Base-by-base conservation (phyloP, 495 filamentous ascomycete genomes). In the Tuber borchii region DNA sequence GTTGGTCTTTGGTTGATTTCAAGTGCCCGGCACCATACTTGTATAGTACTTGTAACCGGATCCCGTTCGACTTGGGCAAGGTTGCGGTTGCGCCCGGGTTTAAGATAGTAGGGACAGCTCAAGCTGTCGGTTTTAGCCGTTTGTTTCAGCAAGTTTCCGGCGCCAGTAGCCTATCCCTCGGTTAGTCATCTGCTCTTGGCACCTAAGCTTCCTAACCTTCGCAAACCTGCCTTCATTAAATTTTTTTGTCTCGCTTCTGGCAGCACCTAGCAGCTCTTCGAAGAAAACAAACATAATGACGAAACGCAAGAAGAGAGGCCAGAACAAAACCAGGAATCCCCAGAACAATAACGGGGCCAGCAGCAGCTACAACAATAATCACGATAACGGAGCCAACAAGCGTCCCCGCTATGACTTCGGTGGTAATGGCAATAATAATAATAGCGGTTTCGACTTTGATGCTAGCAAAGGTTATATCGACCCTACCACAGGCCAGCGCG, bases 401-500 rank as follows among this genome's bases (percentile, higher is more conserved):
- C 77, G 51, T 26, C 71, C 56, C 31, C 76, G 76, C 19, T 71
- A 76, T 19, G 46, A 74, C 22, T 51, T 34, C 31, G 37, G 78
- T 5, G 61, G 68, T 17, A 37, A 75, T 40, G 72, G 40, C 74
- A 75, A 69, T 20, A 46, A 77, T 19, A 56, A 77, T 19, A 56
- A 43, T n/a, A n/a, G n/a, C n/a, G 37, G 31, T 9, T 40, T 65
- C 39, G 42, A 77, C 26, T 72, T 74, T 26, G 46, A 74, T 37
- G 68, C 45, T 20, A 46, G 74, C 16, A 83, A 81, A 75, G 85
- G 89, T 22, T 86, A 85, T 48, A 86, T 89, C 71, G 88, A 95
- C 80, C 88, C 88, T 3, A 86, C 89, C 16, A 94, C 90, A 79
- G 92, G 93, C 69, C 93, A 95, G 81, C 90, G 90, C 76, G 86